A percentile compares a stretch with the other conserved stretches of the same genome.
phyloP scores from a whole-genome alignment of 2,329 filamentous ascomycete species.

The Truncatella angustata region DNA sequence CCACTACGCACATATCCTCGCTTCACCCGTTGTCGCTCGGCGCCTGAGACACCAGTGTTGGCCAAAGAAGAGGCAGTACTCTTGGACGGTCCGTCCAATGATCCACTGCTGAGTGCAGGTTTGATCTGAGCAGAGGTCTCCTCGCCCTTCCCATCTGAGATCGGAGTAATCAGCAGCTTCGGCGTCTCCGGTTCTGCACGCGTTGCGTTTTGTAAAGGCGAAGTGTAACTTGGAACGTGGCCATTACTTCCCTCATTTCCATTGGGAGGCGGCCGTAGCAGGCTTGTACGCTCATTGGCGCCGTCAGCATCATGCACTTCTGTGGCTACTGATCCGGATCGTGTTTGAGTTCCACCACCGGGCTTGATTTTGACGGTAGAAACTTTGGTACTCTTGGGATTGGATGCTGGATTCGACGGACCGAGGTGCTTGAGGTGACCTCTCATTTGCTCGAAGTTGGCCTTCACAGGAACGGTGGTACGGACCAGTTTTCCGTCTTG shows the following conservation, averaged over 20 bases:
- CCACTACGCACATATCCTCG: slow-evolving; percentile 60
- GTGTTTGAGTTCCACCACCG: slow-evolving; percentile 25
- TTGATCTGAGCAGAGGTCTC: slow-evolving; percentile 1
- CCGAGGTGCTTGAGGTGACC: slow-evolving; percentile 64
- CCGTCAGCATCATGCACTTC: slow-evolving; percentile 17
- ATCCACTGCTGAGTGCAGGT: background rate
- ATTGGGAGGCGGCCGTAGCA: slow-evolving; percentile 49
- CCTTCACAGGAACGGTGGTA: slow-evolving; percentile 53
- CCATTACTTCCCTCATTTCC: slow-evolving; percentile 67
- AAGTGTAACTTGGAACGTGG: slow-evolving; percentile 51
- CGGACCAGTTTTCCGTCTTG: slow-evolving; percentile 50
- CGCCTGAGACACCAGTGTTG: slow-evolving; percentile 21
- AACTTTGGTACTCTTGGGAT: slow-evolving; percentile 60
- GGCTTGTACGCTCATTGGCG: slow-evolving; percentile 40
- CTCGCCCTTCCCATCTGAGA: background rate
- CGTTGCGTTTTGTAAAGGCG: slow-evolving; percentile 9
- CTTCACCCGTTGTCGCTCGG: slow-evolving; percentile 13
- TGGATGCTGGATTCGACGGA: slow-evolving; percentile 64
- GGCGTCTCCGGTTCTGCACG: slow-evolving; percentile 18
- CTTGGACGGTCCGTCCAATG: slow-evolving; percentile 13
- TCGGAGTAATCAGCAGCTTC: slow-evolving; percentile 16
- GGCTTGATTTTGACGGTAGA: slow-evolving; percentile 68
- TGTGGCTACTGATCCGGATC: slow-evolving; percentile 20
- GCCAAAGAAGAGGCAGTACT: slow-evolving; percentile 13
- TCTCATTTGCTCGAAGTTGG: slow-evolving; percentile 61